Percentiles rank a stretch among this genome's conserved stretches.
These are phyloP conservation scores for Bipolaris oryzae DNA, from an alignment of 2,329 filamentous ascomycete genomes.

Conservation along the genomic window DNA sequence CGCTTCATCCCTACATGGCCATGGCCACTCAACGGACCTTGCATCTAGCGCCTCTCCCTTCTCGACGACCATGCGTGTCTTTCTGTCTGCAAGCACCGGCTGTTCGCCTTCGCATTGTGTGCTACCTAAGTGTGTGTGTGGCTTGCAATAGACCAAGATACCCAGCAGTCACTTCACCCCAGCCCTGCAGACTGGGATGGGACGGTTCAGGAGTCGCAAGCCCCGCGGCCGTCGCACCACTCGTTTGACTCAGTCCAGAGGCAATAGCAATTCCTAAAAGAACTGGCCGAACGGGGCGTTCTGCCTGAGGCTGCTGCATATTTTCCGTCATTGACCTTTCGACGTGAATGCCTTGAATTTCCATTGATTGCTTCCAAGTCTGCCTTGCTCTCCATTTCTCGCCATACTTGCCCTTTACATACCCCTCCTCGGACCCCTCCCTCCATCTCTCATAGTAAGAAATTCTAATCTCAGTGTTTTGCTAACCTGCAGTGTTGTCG, in stretches of 20 bases:
- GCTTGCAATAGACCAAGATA: conserved; percentile 16
- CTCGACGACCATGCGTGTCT: conserved; percentile 19
- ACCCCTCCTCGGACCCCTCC: not conserved
- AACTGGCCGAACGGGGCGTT: conserved; percentile 9
- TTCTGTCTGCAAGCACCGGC: conserved; percentile 21
- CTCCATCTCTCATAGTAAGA: not conserved
- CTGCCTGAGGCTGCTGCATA: conserved; percentile 3
- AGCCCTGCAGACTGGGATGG: conserved; percentile 5
- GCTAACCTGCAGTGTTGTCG: conserved; percentile 2
- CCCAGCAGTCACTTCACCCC: conserved; percentile 20
- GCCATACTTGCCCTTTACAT: not conserved
- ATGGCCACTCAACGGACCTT: conserved; percentile 8
- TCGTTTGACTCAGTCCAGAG: conserved; percentile 3
- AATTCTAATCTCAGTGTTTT: not conserved
- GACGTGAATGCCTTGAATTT: conserved; percentile 6
- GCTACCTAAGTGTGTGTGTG: conserved; percentile 11
- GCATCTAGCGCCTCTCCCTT: conserved; percentile 13
- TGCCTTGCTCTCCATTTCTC: not conserved
- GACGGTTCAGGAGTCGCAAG: not conserved
- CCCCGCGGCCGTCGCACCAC: conserved; percentile 2
- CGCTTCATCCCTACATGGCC: not conserved
- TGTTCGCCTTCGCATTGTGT: conserved; percentile 16
- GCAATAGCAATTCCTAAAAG: conserved; percentile 6
- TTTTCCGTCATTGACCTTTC: conserved; percentile 8
- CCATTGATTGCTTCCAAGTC: not conserved